Evolutionary conservation across 139 green algal genomes (phyloP).

Genomic region (Astrephomene gubernaculifera): DNA sequence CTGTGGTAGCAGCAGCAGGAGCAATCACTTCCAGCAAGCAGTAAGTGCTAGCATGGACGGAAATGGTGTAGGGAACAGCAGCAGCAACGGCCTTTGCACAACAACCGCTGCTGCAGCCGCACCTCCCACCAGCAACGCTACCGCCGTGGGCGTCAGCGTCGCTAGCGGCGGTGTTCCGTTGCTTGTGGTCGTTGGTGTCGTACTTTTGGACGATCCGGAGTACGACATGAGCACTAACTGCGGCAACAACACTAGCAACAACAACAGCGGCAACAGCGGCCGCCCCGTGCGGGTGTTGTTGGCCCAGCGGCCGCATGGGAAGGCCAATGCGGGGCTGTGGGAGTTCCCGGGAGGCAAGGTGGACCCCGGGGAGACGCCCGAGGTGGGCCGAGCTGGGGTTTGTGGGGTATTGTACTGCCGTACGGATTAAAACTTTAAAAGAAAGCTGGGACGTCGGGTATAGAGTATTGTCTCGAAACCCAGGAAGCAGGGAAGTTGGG

Average conservation of each 20-base stretch:
- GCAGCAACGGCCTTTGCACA: background rate
- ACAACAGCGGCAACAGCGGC: background rate
- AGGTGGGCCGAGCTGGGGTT: background rate
- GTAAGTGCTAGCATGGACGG: background rate
- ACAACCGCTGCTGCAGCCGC: background rate
- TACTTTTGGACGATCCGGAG: slow-evolving; percentile 17
- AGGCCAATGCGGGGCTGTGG: slow-evolving; percentile 71
- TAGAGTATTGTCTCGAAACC: too few species aligned
- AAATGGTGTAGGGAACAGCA: too few species aligned
- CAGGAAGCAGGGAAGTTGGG: too few species aligned
- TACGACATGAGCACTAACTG: background rate
- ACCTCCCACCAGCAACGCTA: background rate
- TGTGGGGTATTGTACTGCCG: too few species aligned
- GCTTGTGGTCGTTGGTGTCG: slow-evolving; percentile 29
- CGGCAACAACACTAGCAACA: background rate
- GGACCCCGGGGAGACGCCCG: slow-evolving; percentile 36
- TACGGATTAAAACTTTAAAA: too few species aligned
- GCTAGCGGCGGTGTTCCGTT: background rate
- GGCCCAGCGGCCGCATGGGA: slow-evolving; percentile 71
- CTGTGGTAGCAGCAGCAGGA: background rate
- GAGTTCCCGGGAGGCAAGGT: slow-evolving; percentile 78
- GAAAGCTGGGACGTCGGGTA: too few species aligned
- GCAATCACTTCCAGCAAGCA: too few species aligned
- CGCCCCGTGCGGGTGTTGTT: slow-evolving; percentile 65
- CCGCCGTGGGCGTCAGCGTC: background rate